phyloP scores from a whole-genome alignment of 2,329 filamentous ascomycete species.

The Fusarium buxicola region DNA sequence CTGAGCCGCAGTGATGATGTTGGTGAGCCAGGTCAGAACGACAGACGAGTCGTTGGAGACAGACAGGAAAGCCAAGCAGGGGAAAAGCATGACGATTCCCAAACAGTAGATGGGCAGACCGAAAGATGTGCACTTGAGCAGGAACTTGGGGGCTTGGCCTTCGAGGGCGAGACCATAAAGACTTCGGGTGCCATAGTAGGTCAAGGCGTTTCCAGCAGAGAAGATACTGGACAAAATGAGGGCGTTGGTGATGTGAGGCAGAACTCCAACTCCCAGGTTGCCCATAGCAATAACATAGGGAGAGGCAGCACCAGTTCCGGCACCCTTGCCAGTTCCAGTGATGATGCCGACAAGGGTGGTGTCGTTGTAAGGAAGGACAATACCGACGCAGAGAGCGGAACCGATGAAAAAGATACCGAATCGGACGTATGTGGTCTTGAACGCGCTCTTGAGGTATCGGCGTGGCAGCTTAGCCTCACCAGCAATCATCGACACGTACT shows the following conservation, averaged over 20 bases:
- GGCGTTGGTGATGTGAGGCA: conserved; percentile 10
- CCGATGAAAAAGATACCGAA: conserved; percentile 13
- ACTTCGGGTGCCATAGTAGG: conserved; percentile 9
- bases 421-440: conserved; percentile 4
- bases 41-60: conserved; percentile 11
- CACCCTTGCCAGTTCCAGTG: not conserved
- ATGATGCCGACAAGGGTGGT: not conserved
- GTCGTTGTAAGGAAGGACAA: conserved; percentile 4
- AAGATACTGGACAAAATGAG: conserved; percentile 12
- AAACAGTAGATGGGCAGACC: conserved; percentile 12
- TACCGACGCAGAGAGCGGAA: not conserved
- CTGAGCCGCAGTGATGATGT: conserved; percentile 11
- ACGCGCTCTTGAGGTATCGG: conserved; percentile 11
- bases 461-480: conserved; percentile 8
- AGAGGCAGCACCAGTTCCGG: conserved; percentile 7
- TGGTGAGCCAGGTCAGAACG: conserved; percentile 14
- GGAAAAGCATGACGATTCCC: conserved; percentile 10
- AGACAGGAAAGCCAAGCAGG: conserved; percentile 9
- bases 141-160: conserved; percentile 9
- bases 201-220: conserved; percentile 5
- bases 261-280: conserved; percentile 7
- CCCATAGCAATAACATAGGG: conserved; percentile 16
- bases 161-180: conserved; percentile 12
- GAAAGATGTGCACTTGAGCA: conserved; percentile 14
- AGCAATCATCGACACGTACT: conserved; percentile 10